phyloP scores from a whole-genome alignment of 805 yeast species.

The Candida endomychidarum region DNA sequence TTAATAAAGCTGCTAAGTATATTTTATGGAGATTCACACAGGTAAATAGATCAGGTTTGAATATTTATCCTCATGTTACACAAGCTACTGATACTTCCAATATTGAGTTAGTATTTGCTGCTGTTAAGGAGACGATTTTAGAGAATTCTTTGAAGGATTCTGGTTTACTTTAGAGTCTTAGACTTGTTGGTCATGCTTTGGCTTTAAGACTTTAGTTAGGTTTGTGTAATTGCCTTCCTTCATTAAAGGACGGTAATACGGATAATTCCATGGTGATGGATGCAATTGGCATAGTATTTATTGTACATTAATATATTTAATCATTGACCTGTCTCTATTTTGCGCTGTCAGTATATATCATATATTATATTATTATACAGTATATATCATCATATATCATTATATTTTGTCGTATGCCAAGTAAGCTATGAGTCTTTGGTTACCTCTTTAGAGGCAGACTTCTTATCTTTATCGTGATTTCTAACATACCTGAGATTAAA shows the following conservation, averaged over 20 bases:
- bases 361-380: constrained; percentile 12
- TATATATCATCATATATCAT: constrained; percentile 10
- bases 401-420: too few species aligned
- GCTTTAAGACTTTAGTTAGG: too few species aligned
- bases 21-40: constrained; percentile 88
- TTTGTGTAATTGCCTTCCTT: too few species aligned
- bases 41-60: constrained; percentile 77
- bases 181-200: too few species aligned
- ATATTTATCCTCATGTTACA: constrained; percentile 86
- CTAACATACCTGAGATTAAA: constrained; percentile 29
- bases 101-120: constrained; percentile 81
- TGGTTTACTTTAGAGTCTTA: constrained; percentile 57
- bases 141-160: constrained; percentile 76
- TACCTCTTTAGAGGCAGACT: too few species aligned
- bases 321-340: too few species aligned
- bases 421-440: too few species aligned
- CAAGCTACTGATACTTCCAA: constrained; percentile 94
- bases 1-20: constrained; percentile 87
- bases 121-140: constrained; percentile 76
- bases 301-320: constrained; percentile 7
- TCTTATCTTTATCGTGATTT: constrained; percentile 13
- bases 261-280: not conserved
- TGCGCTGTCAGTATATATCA: not conserved
- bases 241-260: too few species aligned
- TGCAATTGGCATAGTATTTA: constrained; percentile 6